Evolutionary conservation across 2,329 filamentous ascomycete genomes (phyloP).

Genomic region (Sporothrix pallida): DNA sequence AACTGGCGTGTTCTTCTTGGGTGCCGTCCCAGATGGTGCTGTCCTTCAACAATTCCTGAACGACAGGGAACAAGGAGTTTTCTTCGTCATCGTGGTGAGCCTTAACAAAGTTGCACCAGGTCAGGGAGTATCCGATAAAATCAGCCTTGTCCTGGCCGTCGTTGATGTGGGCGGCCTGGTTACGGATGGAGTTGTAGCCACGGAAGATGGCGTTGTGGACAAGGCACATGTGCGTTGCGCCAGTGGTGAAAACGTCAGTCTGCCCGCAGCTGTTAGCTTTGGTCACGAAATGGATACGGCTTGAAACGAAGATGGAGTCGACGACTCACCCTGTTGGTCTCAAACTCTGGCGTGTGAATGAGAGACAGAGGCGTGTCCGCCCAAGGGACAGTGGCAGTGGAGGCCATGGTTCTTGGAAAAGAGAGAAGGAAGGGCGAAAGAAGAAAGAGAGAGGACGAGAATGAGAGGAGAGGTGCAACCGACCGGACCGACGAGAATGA

Average conservation of each 20-base stretch:
- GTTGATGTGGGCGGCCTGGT: conserved; percentile 59
- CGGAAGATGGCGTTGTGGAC: conserved; percentile 68
- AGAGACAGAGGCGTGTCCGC: conserved; percentile 62
- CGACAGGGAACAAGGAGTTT: conserved; percentile 59
- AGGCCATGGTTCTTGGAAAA: conserved; percentile 3
- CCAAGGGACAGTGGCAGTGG: conserved; percentile 48
- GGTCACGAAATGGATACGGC: not conserved
- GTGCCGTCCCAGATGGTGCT: conserved; percentile 58
- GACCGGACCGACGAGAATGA: not conserved
- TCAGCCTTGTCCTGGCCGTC: conserved; percentile 57
- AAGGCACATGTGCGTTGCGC: conserved; percentile 66
- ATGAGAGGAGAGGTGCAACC: conserved; percentile 7
- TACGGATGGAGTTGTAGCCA: conserved; percentile 67
- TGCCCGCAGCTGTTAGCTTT: conserved; percentile 38
- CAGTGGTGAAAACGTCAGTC: conserved; percentile 64
- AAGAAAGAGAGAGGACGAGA: not conserved
- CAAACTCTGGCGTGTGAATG: conserved; percentile 59
- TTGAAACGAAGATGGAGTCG: not conserved
- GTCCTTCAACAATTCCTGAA: conserved; percentile 58
- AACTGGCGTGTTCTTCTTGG: conserved; percentile 60
- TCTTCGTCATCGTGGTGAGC: conserved; percentile 68
- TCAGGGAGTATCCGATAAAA: conserved; percentile 63
- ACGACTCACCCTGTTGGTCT: conserved; percentile 54
- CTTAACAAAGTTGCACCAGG: conserved; percentile 64
- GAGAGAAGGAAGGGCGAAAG: not conserved